Evolutionary conservation across 306 rosid genomes (phyloP).

Genomic region (Sindora glabra): DNA sequence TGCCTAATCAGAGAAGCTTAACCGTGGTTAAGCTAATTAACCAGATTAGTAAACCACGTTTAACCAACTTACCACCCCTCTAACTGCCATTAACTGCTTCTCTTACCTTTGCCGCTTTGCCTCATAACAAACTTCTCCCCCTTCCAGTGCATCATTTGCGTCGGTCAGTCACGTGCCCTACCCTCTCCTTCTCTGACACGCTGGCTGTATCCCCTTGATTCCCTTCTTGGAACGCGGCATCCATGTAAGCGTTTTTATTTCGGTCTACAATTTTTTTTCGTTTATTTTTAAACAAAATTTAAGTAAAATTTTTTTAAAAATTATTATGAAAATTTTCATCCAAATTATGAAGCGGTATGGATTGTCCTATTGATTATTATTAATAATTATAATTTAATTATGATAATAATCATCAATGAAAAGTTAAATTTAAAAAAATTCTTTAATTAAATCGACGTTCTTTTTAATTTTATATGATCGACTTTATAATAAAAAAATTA

Average conservation of each 20-base stretch:
- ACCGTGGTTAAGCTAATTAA: slow-evolving; percentile 46
- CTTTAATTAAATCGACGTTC: no score
- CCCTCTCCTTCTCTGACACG: background rate
- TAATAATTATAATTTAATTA: no score
- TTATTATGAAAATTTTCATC: no score
- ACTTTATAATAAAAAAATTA: no score
- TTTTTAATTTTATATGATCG: no score
- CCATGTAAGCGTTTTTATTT: slow-evolving; percentile 7
- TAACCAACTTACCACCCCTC: slow-evolving; percentile 34
- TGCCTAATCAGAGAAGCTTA: background rate
- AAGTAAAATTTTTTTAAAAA: no score
- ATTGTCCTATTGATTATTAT: no score
- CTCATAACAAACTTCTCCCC: background rate
- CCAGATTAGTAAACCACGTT: background rate
- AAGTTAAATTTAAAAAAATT: no score
- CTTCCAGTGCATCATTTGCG: slow-evolving; percentile 30
- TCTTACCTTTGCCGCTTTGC: background rate
- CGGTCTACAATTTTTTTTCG: no score
- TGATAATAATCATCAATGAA: no score
- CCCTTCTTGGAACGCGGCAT: background rate
- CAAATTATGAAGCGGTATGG: no score
- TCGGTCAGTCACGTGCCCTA: slow-evolving; percentile 45
- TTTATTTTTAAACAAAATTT: no score
- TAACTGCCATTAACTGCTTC: slow-evolving; percentile 61
- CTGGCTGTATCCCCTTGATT: background rate